Percentiles rank a stretch among this genome's conserved stretches.
phyloP scores from a whole-genome alignment of 164 flowering plant species.

The Annona cherimola region DNA sequence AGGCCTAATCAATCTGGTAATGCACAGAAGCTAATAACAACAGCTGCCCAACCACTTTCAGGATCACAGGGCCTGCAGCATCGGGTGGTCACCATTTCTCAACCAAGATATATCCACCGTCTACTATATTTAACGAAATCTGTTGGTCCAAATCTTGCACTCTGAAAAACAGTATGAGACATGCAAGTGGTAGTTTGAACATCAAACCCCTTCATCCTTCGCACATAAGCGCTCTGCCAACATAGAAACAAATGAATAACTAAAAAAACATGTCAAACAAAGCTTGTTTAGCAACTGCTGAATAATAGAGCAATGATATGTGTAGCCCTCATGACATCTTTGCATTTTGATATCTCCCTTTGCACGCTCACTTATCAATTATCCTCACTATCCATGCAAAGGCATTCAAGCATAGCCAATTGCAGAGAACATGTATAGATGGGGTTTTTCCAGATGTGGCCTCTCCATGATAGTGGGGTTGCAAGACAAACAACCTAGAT shows the following conservation, averaged over 20 bases:
- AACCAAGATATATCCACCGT: neutral
- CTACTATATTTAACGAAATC: neutral
- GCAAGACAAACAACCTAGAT: neutral
- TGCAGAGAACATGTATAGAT: neutral
- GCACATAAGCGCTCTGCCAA: conserved; percentile 56
- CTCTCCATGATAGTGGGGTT: neutral
- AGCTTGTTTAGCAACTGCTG: neutral
- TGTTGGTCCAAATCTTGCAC: neutral
- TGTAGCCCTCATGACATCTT: neutral
- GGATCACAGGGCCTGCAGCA: neutral
- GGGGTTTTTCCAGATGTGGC: neutral
- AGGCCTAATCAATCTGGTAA: neutral
- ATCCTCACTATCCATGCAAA: neutral
- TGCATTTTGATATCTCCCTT: neutral
- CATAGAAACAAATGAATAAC: neutral
- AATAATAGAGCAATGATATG: neutral
- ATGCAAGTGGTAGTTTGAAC: neutral
- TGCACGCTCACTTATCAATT: neutral
- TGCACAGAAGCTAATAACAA: neutral
- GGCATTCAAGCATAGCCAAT: neutral
- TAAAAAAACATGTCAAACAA: neutral
- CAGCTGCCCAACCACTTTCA: neutral
- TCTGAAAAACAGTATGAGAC: neutral
- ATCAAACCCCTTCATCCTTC: conserved; percentile 28
- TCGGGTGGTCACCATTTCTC: neutral